Percentiles rank a stretch among this genome's conserved stretches.
Conservation (phyloP, 2,329 filamentous ascomycete species). For the Penicillium janthinellum region DNA sequence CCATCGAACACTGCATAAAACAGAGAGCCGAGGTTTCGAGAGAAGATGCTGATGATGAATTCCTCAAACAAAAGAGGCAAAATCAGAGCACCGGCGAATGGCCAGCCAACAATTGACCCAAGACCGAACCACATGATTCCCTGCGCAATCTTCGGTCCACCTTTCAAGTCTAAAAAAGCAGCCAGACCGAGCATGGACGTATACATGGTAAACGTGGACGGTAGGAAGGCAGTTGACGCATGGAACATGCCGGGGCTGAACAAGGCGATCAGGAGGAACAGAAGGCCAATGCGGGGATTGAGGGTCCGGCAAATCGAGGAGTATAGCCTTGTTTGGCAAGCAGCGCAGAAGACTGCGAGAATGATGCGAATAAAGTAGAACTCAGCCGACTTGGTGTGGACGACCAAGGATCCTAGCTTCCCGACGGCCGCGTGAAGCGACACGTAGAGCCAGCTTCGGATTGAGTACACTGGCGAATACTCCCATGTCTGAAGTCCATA, state of each 20-base stretch:
- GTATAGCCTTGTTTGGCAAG: slow-evolving; percentile 81
- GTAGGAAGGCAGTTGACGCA: slow-evolving; percentile 81
- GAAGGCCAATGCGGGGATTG: slow-evolving; percentile 78
- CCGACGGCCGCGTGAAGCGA: slow-evolving; percentile 74
- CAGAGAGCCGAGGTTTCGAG: slow-evolving; percentile 62
- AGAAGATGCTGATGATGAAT: slow-evolving; percentile 55
- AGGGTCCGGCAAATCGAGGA: slow-evolving; percentile 73
- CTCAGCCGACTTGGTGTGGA: slow-evolving; percentile 58
- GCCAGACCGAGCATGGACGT: slow-evolving; percentile 81
- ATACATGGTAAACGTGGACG: slow-evolving; percentile 97
- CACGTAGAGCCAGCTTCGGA: slow-evolving; percentile 93
- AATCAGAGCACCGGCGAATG: slow-evolving; percentile 82
- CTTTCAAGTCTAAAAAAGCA: slow-evolving; percentile 87
- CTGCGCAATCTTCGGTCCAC: slow-evolving; percentile 74
- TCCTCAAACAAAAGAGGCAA: slow-evolving; percentile 82
- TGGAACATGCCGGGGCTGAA: slow-evolving; percentile 93
- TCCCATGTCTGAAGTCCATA: slow-evolving; percentile 98
- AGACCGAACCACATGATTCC: slow-evolving; percentile 91
- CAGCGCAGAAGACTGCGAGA: slow-evolving; percentile 74
- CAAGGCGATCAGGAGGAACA: slow-evolving; percentile 76
- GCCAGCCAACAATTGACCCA: slow-evolving; percentile 88
- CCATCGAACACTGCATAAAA: slow-evolving; percentile 68
- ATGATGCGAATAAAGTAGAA: slow-evolving; percentile 84
- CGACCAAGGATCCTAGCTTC: slow-evolving; percentile 62
- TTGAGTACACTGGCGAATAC: slow-evolving; percentile 92